Base-by-base conservation (phyloP, 2,329 filamentous ascomycete genomes). In the Lasiodiplodia sp. region DNA sequence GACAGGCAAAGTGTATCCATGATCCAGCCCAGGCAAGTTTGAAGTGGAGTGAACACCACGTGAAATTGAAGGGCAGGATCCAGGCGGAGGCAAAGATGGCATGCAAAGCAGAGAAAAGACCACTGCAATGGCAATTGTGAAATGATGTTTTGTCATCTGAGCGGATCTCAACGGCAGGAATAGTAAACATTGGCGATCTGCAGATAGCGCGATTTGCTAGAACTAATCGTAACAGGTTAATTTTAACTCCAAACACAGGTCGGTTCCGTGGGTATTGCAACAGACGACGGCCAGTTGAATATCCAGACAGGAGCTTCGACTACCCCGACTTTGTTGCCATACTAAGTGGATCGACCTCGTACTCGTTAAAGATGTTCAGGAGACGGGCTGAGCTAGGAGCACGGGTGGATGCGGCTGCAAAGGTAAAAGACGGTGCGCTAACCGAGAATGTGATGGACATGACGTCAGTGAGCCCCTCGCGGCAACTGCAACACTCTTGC, bases 391-490 rank as follows among this genome's bases (percentile, higher is more conserved):
- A 8, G 16, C 40, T 18, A 47, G 18, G 38, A n/a, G 44, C 44
- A 11, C 18, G 44, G 44, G 10, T 47, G 44, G n/a, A 47, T 47
- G 44, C 44, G 44, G 44, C 3, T 47, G 44, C 8, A 25, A 53
- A 25, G 51, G 51, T 14, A 23, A 53, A 28, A 4, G 23, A 18
- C 21, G 3, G 4, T 21, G n/a, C 40, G 58, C 58, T 49, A 63
- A 63, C 47, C 58, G 58, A 63, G 31, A 63, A 51, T 44, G n/a
- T 3, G 38, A 12, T 31, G 12, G 2, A 47, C 12, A 31, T 63
- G 58, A 63, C 58, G 40, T 63, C 58, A 63, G 16, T 56, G 53
- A 34, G 44, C 44, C 38, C 40, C 25, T 63, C 23, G 21, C 38
- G 23, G 57, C 38, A 63, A 37, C 14, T 18, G 58, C 25, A 44